These are phyloP conservation scores for Quercus robur DNA, from an alignment of 306 rosid genomes.

Conservation along the genomic window DNA sequence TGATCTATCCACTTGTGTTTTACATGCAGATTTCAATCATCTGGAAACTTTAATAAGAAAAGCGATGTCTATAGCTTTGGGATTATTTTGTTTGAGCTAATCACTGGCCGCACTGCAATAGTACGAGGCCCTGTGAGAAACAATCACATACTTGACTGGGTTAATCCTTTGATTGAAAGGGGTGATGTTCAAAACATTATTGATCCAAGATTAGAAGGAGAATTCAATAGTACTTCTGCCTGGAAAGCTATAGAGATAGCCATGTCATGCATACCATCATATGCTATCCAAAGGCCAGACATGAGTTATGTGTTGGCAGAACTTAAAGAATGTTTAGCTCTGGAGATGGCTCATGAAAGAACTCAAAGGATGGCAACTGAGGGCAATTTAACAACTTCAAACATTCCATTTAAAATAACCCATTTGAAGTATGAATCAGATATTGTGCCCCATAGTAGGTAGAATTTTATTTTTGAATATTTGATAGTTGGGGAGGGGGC, in stretches of 20 bases:
- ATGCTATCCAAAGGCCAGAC: constrained; percentile 27
- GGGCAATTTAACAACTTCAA: not conserved
- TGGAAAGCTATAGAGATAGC: constrained; percentile 31
- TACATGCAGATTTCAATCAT: not conserved
- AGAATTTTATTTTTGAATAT: too few species aligned
- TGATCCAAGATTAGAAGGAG: constrained; percentile 17
- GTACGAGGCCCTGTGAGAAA: not conserved
- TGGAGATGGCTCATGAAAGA: not conserved
- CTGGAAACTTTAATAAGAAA: constrained; percentile 5
- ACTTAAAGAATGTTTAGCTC: constrained; percentile 26
- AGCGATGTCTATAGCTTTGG: constrained; percentile 30
- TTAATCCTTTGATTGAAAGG: not conserved
- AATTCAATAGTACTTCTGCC: constrained; percentile 13
- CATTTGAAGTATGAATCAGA: not conserved
- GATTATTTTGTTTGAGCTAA: constrained; percentile 18
- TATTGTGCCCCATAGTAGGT: not conserved
- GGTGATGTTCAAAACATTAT: constrained; percentile 10
- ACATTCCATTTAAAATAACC: not conserved
- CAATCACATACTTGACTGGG: constrained; percentile 1
- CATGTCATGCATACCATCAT: constrained; percentile 6
- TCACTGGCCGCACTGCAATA: constrained; percentile 19
- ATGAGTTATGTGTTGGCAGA: constrained; percentile 20
- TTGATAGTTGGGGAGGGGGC: too few species aligned
- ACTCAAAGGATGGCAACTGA: not conserved
- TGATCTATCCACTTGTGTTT: not conserved